Conservation (phyloP, 441 rosid species). For the Erodium texanum region DNA sequence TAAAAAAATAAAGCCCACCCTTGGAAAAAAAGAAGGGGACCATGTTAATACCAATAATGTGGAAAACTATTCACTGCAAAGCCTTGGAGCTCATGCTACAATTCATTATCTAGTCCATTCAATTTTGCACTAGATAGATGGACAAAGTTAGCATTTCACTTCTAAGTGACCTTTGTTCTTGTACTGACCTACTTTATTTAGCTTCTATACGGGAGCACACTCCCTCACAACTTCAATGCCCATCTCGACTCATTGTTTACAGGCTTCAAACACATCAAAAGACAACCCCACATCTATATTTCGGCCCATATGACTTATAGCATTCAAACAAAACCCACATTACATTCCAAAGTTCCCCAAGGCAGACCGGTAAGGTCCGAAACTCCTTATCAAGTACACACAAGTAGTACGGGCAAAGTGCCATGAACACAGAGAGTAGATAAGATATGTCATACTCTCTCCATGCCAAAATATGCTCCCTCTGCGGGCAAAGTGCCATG, state of each 20-base stretch:
- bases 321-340: neutral
- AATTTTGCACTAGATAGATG: neutral
- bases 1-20: constrained; percentile 11
- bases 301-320: neutral
- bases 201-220: neutral
- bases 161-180: neutral
- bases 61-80: neutral
- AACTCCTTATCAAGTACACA: neutral
- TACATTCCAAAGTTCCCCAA: neutral
- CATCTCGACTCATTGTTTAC: neutral
- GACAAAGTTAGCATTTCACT: neutral
- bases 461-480: neutral
- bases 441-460: neutral
- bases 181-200: neutral
- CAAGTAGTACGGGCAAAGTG: neutral
- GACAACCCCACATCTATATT: neutral
- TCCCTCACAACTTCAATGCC: neutral
- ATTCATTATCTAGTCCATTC: neutral
- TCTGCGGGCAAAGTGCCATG: neutral
- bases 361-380: no score
- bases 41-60: neutral
- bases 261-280: neutral
- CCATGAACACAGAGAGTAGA: no score
- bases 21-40: neutral
- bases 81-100: neutral